phyloP scores from a whole-genome alignment of 2,329 filamentous ascomycete species.

The Orbilia javanica region DNA sequence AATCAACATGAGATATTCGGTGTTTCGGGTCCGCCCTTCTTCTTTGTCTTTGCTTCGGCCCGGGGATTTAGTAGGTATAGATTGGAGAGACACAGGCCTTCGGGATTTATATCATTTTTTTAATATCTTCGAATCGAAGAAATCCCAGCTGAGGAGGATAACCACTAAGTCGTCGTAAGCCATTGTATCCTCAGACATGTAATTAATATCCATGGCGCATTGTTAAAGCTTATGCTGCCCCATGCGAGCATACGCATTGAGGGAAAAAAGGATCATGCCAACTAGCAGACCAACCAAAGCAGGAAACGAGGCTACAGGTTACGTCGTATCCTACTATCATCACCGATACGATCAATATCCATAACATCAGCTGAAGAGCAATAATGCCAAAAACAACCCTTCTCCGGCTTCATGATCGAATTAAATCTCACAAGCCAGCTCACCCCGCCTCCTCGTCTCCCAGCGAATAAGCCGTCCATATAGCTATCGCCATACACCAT shows the following conservation, averaged over 20 bases:
- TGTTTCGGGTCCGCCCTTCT: background rate
- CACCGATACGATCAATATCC: background rate
- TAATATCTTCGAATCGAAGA: background rate
- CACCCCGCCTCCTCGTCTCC: background rate
- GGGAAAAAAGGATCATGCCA: background rate
- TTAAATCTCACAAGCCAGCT: constrained; percentile 7
- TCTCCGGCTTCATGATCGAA: background rate
- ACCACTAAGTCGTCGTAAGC: too few relatives aligned
- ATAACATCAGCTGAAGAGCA: constrained; percentile 20
- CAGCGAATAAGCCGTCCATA: background rate
- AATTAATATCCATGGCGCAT: background rate
- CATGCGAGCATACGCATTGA: background rate
- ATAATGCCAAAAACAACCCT: too few relatives aligned
- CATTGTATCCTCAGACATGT: background rate
- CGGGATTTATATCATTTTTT: background rate
- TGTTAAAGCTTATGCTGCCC: background rate
- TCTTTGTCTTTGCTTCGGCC: background rate
- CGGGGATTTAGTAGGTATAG: background rate
- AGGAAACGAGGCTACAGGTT: background rate
- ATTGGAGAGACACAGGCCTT: background rate
- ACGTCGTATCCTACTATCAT: too few relatives aligned
- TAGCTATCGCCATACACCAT: background rate
- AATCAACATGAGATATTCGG: background rate
- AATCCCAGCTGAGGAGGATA: background rate
- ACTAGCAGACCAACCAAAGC: background rate